Evolutionary conservation across 441 rosid species (phyloP), one percentile per base, ranked within the genome.

Genomic region (Lepidium campestre): DNA sequence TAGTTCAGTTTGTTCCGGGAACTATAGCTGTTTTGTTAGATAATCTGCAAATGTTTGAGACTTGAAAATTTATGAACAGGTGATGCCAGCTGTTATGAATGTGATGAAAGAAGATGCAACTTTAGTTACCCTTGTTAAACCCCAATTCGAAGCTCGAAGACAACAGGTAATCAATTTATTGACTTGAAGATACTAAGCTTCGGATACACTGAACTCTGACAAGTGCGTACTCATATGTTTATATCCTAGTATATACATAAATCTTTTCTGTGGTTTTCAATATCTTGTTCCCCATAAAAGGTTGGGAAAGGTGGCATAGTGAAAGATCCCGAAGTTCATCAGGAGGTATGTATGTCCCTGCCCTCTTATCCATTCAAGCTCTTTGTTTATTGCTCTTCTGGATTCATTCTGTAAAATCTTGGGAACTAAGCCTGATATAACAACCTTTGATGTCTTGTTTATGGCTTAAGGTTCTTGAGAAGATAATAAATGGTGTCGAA

Each of bases 141-240:
- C 99, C 73, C 99, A 93, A 57, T 93, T 89, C 62, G 97, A 93
- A 84, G 99, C 96, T 80, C 92, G 71, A 47, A 81, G 97, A 75
- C 80, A 90, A 72, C 99, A 93, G 78, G 99, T 93, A 77, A 74
- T 44, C 53, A 15, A 7, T 71, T 15, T 17, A 23, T 18, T 0
- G 1, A 20, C 40, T n/a, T 20, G 40, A 14, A 7, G 27, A 34
- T 22, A 9, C 27, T 25, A 32, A 18, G 32, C 6, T 61, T 23
- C 0, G 27, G 7, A 31, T 41, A 14, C 34, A 57, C 3, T 65
- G 17, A 65, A 22, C 54, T 53, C 12, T 5, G 20, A 70, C 31
- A 50, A 60, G 14, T 34, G 48, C 37, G 41, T 59, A 50, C 27
- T 25, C 5, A 9, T 62, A 11, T 46, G 25, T 58, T 39, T n/a